Conservation (phyloP, 257 asterid genomes). For the Nicotiana undulata region DNA sequence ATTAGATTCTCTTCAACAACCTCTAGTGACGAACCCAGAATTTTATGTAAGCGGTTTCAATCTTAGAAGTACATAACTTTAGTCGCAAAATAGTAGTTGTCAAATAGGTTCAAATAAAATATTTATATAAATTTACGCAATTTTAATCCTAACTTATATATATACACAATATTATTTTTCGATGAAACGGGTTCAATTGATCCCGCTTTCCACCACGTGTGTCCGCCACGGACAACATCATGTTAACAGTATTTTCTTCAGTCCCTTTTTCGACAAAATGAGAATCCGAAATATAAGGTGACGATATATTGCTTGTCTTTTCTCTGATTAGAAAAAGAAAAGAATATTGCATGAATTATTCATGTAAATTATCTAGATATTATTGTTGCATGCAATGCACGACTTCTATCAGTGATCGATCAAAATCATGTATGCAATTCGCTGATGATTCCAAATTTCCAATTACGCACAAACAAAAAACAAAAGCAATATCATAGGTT, state of each 20-base stretch:
- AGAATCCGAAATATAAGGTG: background rate
- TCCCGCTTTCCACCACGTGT: background rate
- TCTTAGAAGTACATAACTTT: too few species aligned
- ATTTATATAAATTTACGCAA: too few species aligned
- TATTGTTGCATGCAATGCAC: background rate
- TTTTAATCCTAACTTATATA: too few species aligned
- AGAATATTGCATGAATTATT: background rate
- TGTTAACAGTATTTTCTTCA: background rate
- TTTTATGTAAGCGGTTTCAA: too few species aligned
- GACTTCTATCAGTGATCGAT: background rate
- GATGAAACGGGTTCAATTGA: background rate
- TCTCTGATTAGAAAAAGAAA: background rate
- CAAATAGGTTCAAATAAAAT: too few species aligned
- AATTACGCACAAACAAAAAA: background rate
- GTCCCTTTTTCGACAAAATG: background rate
- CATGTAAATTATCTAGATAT: background rate
- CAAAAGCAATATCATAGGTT: background rate
- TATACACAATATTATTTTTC: too few species aligned
- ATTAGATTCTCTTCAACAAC: background rate
- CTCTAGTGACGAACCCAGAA: too few species aligned
- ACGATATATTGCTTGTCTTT: background rate
- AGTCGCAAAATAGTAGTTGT: too few species aligned
- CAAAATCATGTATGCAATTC: background rate
- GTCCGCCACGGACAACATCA: background rate
- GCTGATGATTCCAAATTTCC: background rate